These are phyloP conservation scores for Microsporum ferrugineum DNA, from an alignment of 2,329 filamentous ascomycete genomes.

Conservation along the genomic window DNA sequence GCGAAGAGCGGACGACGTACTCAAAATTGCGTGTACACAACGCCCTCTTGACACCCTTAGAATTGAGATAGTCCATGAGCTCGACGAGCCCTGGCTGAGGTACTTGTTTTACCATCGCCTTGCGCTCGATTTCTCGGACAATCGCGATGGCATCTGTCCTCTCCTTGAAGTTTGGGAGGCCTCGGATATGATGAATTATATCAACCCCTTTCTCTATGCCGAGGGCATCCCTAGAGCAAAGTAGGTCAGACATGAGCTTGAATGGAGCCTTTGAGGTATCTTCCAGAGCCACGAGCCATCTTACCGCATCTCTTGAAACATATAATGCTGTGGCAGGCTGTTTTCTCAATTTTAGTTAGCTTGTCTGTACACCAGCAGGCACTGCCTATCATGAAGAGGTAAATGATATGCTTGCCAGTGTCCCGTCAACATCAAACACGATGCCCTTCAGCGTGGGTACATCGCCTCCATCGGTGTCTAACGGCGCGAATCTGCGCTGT, in stretches of 20 bases:
- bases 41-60: conserved; percentile 56
- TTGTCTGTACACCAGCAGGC: not conserved
- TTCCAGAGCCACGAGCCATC: not conserved
- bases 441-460: conserved; percentile 44
- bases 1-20: conserved; percentile 25
- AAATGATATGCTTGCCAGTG: conserved; percentile 53
- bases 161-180: conserved; percentile 49
- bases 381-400: not conserved
- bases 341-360: not conserved
- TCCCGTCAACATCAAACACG: conserved; percentile 92
- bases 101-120: conserved; percentile 66
- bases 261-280: not conserved
- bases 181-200: conserved; percentile 80
- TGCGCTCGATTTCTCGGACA: conserved; percentile 67
- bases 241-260: not conserved
- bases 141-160: conserved; percentile 57
- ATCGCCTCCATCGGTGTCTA: conserved; percentile 28
- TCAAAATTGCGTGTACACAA: conserved; percentile 96
- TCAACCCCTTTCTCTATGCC: conserved; percentile 61
- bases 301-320: conserved; percentile 80
- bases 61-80: conserved; percentile 74
- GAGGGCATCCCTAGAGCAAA: conserved; percentile 42
- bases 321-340: conserved; percentile 85
- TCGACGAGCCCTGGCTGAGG: conserved; percentile 67
- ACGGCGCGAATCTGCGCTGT: conserved; percentile 40